phyloP scores from a whole-genome alignment of 768 basidiomycete species.

The Wakefieldia striispora region DNA sequence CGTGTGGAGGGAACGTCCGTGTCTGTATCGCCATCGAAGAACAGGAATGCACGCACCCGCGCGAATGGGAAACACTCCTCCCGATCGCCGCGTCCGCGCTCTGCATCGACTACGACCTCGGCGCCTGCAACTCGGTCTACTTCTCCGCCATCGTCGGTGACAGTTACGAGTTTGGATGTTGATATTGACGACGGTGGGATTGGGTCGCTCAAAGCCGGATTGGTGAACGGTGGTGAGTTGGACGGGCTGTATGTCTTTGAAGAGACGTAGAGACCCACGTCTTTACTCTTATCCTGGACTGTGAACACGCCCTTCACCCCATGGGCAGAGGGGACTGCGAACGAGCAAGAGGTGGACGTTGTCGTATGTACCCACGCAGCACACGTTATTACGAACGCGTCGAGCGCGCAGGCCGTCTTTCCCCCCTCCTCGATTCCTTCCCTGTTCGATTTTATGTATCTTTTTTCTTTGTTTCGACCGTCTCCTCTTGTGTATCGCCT shows the following conservation, averaged over 20 bases:
- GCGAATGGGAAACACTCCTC: background rate
- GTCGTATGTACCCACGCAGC: too few relatives aligned
- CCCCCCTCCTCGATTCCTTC: background rate
- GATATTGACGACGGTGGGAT: conserved; percentile 14
- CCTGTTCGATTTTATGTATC: conserved; percentile 8
- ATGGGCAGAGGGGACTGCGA: conserved; percentile 6
- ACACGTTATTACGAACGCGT: conserved; percentile 1
- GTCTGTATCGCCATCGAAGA: conserved; percentile 5
- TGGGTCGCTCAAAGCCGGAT: conserved; percentile 23
- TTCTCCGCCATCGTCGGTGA: conserved; percentile 25
- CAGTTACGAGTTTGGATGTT: conserved; percentile 15
- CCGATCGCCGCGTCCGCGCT: conserved; percentile 6
- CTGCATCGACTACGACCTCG: background rate
- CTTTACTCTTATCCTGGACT: background rate
- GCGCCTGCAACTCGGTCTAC: conserved; percentile 8
- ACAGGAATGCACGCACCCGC: background rate
- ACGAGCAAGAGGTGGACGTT: too few relatives aligned
- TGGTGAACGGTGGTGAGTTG: conserved; percentile 31
- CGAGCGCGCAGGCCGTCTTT: conserved; percentile 1
- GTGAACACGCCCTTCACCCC: conserved; percentile 4
- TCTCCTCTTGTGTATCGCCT: too few relatives aligned
- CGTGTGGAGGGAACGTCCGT: conserved; percentile 21
- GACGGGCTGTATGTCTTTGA: conserved; percentile 34
- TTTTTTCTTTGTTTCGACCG: background rate
- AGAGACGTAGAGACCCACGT: conserved; percentile 5